These are phyloP conservation scores for Russula sp. DNA, from an alignment of 768 basidiomycete species.

Conservation along the genomic window DNA sequence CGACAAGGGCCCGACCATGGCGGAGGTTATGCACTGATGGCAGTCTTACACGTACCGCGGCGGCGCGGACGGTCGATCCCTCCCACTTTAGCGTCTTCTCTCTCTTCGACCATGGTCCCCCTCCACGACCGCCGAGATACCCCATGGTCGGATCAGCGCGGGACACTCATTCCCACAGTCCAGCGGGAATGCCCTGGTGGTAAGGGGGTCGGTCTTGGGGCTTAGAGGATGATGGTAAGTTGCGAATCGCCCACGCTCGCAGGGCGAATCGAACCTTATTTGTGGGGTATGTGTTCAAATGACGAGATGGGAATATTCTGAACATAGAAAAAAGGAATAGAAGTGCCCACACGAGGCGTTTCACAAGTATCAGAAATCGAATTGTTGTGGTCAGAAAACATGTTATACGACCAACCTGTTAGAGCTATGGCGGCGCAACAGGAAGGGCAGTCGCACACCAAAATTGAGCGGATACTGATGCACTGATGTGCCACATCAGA, in stretches of 20 bases:
- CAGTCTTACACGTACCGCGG: neutral
- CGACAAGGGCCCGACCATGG: neutral
- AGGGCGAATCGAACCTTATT: neutral
- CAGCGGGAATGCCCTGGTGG: constrained; percentile 2
- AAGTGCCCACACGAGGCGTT: neutral
- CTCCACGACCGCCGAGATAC: neutral
- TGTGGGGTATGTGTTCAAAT: neutral
- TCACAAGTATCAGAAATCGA: neutral
- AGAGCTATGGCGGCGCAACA: too few species aligned
- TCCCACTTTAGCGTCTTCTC: neutral
- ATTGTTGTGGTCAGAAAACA: neutral
- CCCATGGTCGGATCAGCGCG: constrained; percentile 6
- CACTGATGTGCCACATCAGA: neutral
- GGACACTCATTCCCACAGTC: neutral
- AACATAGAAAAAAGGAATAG: neutral
- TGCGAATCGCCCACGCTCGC: neutral
- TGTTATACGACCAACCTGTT: too few species aligned
- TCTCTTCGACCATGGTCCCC: neutral
- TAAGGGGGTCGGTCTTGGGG: neutral
- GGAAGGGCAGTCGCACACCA: too few species aligned
- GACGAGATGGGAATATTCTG: neutral
- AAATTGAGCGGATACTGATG: too few species aligned
- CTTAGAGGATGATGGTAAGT: neutral
- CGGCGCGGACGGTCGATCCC: neutral
- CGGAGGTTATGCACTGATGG: neutral